A percentile compares a stretch with the other conserved stretches of the same genome.
Conservation (phyloP, 2,329 filamentous ascomycete species). For the Rhinocladiella mackenziei region DNA sequence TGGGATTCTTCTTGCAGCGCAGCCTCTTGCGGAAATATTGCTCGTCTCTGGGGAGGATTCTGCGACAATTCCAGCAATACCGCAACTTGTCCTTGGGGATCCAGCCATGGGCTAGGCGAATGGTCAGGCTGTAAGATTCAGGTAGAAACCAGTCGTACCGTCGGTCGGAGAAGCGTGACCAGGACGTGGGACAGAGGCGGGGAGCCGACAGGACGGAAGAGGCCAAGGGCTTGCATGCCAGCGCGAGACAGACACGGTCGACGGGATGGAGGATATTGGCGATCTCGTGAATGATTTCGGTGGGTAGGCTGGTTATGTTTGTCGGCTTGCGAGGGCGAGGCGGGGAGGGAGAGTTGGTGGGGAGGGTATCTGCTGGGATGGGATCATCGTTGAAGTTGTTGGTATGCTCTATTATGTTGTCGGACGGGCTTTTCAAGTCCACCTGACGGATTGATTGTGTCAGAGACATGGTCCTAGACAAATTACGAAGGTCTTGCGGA, state of each 20-base stretch:
- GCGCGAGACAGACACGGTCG: conserved; percentile 29
- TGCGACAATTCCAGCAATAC: conserved; percentile 25
- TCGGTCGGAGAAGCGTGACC: conserved; percentile 14
- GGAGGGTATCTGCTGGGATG: not conserved
- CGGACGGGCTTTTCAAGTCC: not conserved
- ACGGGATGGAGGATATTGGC: conserved; percentile 23
- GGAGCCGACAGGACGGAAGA: conserved; percentile 17
- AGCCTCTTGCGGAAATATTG: conserved; percentile 21
- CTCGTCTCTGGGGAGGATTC: conserved; percentile 22
- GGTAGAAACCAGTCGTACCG: conserved; percentile 15
- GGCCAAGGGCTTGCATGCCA: conserved; percentile 26
- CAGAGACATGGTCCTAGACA: not conserved
- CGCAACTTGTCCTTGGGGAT: conserved; percentile 23
- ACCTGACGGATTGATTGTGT: not conserved
- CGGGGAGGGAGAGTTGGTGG: not conserved
- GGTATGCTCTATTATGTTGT: not conserved
- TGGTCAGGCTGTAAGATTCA: conserved; percentile 16
- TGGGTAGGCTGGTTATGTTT: conserved; percentile 13
- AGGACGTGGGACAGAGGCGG: conserved; percentile 10
- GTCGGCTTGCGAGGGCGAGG: not conserved
- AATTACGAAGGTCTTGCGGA: not conserved
- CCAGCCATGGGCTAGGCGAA: conserved; percentile 28
- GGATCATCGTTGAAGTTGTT: not conserved
- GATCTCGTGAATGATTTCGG: conserved; percentile 25
- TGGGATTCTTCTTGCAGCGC: conserved; percentile 15